Conservation (phyloP, 2,329 filamentous ascomycete genomes). For the Xylaria sp. region DNA sequence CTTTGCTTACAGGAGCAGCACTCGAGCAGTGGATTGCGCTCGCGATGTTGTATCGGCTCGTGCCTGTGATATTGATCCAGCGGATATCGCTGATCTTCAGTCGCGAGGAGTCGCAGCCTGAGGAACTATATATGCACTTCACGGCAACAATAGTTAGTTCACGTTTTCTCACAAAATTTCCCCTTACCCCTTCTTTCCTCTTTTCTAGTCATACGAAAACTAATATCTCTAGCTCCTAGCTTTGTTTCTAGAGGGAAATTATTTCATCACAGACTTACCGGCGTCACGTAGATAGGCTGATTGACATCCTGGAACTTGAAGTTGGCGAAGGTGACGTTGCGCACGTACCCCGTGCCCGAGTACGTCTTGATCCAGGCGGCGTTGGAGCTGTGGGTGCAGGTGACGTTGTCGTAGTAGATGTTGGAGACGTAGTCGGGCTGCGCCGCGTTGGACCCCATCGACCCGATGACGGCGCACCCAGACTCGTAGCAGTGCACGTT, state of each 20-base stretch:
- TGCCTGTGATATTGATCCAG: conserved; percentile 57
- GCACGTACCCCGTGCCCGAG: conserved; percentile 48
- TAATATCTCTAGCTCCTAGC: no score
- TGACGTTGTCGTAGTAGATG: conserved; percentile 46
- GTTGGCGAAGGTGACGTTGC: conserved; percentile 52
- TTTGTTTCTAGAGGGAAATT: no score
- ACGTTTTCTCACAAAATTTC: no score
- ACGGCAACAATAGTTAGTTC: neutral
- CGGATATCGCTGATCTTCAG: conserved; percentile 53
- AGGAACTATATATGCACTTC: conserved; percentile 50
- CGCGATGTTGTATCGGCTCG: conserved; percentile 54
- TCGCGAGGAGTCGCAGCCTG: conserved; percentile 47
- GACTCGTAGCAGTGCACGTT: conserved; percentile 49
- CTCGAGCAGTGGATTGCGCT: conserved; percentile 52
- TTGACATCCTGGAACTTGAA: conserved; percentile 49
- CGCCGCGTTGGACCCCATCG: conserved; percentile 44
- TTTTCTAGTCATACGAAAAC: no score
- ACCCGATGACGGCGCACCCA: conserved; percentile 46
- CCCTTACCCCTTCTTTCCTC: neutral
- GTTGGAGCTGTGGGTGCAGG: conserved; percentile 46
- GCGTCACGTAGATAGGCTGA: conserved; percentile 55
- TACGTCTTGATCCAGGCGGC: conserved; percentile 52
- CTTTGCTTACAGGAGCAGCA: conserved; percentile 39
- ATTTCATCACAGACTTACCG: conserved; percentile 14
- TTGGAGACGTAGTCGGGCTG: conserved; percentile 46